Evolutionary conservation across 176 grass and related monocot species (phyloP), one percentile per base, ranked within the genome.

Genomic region (Stipa capillata): DNA sequence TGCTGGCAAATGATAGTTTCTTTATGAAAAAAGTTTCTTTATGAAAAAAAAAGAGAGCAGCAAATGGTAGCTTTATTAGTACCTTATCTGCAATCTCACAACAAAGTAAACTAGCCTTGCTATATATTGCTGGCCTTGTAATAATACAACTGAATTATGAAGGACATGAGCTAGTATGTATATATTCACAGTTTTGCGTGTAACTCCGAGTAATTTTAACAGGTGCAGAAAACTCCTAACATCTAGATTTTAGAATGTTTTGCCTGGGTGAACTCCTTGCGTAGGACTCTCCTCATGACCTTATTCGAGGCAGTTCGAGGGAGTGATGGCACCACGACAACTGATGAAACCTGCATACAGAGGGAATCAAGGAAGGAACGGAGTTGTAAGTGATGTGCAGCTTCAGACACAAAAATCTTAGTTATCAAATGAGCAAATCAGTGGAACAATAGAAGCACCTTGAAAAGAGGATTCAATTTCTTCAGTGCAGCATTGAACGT

Each of bases 261-360:
- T 66, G 86, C 65, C 56, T 90, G 79, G 52, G 78, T 81, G 28
- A 98, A 85, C 63, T 98, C 92, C 59, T 89, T 87, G 31, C 96
- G 81, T 24, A 98, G 78, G 80, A 94, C 85, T 80, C 96, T 90
- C 71, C 96, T 92, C 92, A 98, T 98, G 50, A 95, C 92, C 68
- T 98, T 98, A 56, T 98, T 98, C 0, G 96, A 98, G 41, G 96
- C 88, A 4, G 96, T 98, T 87, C 96, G 76, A 5, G 96, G 96
- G 55, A 98, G 92, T 1, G 81, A 88, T 34, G 96, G 77, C 8
- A 98, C 81, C 6, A 61, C 77, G 0, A 93, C 52, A 5, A 98
- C 90, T 12, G 85, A 91, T 10, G 92, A 94, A 85, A 98, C 96
- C 95, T 97, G 86, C 50, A 54, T 27, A 40, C 47, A 60, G 15